Percentiles rank a stretch among this genome's conserved stretches.
These are phyloP conservation scores for Hippophae tibetana DNA, from an alignment of 306 rosid species.

Conservation along the genomic window DNA sequence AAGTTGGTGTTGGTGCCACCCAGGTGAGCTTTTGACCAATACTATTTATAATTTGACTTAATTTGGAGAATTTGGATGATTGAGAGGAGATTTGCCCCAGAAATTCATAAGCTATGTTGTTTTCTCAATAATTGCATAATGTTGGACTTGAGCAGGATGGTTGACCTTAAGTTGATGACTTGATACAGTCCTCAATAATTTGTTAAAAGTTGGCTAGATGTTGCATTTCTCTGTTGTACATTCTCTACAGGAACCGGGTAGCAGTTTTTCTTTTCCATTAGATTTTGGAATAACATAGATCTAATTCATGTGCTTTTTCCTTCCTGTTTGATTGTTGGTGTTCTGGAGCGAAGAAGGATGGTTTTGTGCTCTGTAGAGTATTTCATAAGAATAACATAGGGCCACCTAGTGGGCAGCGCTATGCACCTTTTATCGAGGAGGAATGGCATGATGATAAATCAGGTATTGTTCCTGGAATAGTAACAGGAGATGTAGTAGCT, in stretches of 20 bases:
- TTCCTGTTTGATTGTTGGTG: conserved; percentile 19
- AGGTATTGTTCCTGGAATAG: conserved; percentile 56
- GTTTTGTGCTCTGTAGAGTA: conserved; percentile 90
- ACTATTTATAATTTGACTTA: not conserved
- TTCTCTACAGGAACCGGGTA: conserved; percentile 13
- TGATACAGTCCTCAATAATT: too few species aligned
- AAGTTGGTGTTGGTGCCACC: conserved; percentile 43
- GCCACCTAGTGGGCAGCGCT: conserved; percentile 95
- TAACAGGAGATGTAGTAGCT: conserved; percentile 24
- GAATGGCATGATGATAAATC: conserved; percentile 76
- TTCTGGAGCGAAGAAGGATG: conserved; percentile 63
- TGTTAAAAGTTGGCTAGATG: too few species aligned
- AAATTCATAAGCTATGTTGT: conserved; percentile 1
- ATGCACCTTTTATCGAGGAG: conserved; percentile 94
- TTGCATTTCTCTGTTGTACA: not conserved
- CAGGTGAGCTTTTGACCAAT: conserved; percentile 58
- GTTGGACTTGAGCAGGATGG: conserved; percentile 10
- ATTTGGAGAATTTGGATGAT: not conserved
- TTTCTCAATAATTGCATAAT: conserved; percentile 11
- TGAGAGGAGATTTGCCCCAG: not conserved
- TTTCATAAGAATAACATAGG: conserved; percentile 98
- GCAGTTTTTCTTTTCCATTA: conserved; percentile 6
- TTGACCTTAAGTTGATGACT: conserved; percentile 6
- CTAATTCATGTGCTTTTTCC: conserved; percentile 5
- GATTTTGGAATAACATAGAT: conserved; percentile 7